phyloP scores from a whole-genome alignment of 1,139 yeast species.

The Oligophagozyma castellii region DNA sequence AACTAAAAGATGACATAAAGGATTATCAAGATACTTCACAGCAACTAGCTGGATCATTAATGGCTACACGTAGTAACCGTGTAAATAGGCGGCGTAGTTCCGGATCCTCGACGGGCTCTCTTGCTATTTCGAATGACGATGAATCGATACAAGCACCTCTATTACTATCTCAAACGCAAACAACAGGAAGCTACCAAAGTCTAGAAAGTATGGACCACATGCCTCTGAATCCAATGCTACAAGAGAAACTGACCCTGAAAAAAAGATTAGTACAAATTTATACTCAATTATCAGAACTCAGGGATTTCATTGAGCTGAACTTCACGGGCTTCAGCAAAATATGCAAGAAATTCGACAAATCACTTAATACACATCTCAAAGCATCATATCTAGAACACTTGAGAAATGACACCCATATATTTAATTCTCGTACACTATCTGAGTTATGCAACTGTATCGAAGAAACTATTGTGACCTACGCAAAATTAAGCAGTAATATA shows the following conservation, averaged over 20 bases:
- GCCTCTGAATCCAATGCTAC: constrained; percentile 5
- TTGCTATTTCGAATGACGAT: constrained; percentile 3
- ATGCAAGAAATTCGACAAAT: constrained; percentile 81
- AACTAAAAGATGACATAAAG: constrained; percentile 32
- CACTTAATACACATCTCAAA: constrained; percentile 48
- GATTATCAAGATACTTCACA: constrained; percentile 20
- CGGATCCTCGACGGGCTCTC: constrained; percentile 6
- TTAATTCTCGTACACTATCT: constrained; percentile 31
- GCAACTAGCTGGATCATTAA: constrained; percentile 3
- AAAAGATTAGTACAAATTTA: constrained; percentile 52
- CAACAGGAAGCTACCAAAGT: constrained; percentile 3
- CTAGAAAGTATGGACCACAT: constrained; percentile 1
- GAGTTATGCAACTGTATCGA: constrained; percentile 34
- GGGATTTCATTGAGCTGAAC: constrained; percentile 70
- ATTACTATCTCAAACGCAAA: neutral
- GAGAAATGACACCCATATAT: constrained; percentile 31
- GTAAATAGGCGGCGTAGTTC: constrained; percentile 6
- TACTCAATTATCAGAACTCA: constrained; percentile 69
- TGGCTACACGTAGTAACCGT: neutral
- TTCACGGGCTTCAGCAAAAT: constrained; percentile 81
- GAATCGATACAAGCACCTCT: neutral
- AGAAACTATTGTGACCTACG: constrained; percentile 28
- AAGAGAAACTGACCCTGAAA: constrained; percentile 46
- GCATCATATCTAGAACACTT: constrained; percentile 34
- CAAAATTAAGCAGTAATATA: constrained; percentile 27